These are phyloP conservation scores for Pichia inconspicua DNA, from an alignment of 1,139 yeast species.

Conservation along the genomic window DNA sequence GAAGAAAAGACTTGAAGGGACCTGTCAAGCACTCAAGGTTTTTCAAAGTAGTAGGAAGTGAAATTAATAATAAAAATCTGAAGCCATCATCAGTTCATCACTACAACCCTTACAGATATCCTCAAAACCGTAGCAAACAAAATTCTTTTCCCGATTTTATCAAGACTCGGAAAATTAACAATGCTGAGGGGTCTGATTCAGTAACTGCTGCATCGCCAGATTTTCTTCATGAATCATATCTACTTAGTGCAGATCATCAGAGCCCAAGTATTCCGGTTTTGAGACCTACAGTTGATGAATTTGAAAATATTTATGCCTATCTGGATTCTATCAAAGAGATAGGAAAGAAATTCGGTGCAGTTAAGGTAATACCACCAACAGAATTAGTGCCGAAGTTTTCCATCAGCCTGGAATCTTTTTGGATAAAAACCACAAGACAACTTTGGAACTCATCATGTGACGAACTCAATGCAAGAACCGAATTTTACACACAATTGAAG, in stretches of 20 bases:
- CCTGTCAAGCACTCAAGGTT: conserved; percentile 35
- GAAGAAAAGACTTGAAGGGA: conserved; percentile 7
- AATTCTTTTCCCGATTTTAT: conserved; percentile 33
- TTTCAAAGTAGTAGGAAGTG: conserved; percentile 31
- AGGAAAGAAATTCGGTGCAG: conserved; percentile 60
- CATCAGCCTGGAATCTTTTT: conserved; percentile 45
- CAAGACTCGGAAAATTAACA: conserved; percentile 5
- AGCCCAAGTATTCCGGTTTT: conserved; percentile 24
- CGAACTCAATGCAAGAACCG: conserved; percentile 28
- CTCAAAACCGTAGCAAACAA: conserved; percentile 38
- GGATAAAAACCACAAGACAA: conserved; percentile 53
- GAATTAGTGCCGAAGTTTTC: conserved; percentile 32
- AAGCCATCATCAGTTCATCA: conserved; percentile 25
- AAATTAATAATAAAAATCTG: conserved; percentile 17
- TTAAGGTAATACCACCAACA: conserved; percentile 55
- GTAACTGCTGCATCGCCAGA: too few relatives aligned
- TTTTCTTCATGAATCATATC: not conserved
- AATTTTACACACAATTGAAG: conserved; percentile 30
- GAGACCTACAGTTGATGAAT: conserved; percentile 20
- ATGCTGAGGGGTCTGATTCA: not conserved
- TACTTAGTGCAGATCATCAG: conserved; percentile 1
- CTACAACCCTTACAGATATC: conserved; percentile 37
- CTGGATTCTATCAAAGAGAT: conserved; percentile 39
- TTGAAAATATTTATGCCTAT: conserved; percentile 35
- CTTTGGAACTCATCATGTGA: conserved; percentile 33